Conservation (phyloP, 345 rosid genomes). For the Excoecaria cochinchinensis region DNA sequence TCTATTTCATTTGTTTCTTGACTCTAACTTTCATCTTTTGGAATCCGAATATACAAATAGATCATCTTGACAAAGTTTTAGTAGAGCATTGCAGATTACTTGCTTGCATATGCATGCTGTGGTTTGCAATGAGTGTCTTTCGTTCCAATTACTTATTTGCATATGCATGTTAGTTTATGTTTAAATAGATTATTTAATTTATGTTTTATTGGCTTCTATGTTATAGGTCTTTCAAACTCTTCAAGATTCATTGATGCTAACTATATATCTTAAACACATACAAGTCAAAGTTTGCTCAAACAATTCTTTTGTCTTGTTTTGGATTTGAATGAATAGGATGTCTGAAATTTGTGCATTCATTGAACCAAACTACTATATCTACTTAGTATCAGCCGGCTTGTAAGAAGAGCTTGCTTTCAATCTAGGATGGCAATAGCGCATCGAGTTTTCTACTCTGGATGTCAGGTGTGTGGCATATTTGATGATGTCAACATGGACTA, state of each 20-base stretch:
- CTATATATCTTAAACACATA: conserved; percentile 58
- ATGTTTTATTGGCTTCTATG: background rate
- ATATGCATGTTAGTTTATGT: no score
- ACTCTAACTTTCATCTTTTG: background rate
- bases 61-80: background rate
- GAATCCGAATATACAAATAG: background rate
- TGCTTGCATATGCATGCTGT: background rate
- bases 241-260: conserved; percentile 58
- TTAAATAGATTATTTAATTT: background rate
- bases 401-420: no score
- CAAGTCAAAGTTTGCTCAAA: conserved; percentile 91
- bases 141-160: no score
- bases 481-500: background rate
- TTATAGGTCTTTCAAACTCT: conserved; percentile 71
- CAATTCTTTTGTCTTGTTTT: conserved; percentile 14
- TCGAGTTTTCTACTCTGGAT: conserved; percentile 67
- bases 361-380: background rate
- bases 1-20: background rate
- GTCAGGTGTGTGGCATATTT: conserved; percentile 59
- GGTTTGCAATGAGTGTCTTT: background rate
- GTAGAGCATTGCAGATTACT: background rate
- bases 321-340: background rate
- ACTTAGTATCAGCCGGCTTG: no score
- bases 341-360: background rate
- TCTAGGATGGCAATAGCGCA: conserved; percentile 37